A percentile compares a stretch with the other conserved stretches of the same genome.
Evolutionary conservation across 441 rosid species (phyloP).

Genomic region (Arabidopsis hybrid): DNA sequence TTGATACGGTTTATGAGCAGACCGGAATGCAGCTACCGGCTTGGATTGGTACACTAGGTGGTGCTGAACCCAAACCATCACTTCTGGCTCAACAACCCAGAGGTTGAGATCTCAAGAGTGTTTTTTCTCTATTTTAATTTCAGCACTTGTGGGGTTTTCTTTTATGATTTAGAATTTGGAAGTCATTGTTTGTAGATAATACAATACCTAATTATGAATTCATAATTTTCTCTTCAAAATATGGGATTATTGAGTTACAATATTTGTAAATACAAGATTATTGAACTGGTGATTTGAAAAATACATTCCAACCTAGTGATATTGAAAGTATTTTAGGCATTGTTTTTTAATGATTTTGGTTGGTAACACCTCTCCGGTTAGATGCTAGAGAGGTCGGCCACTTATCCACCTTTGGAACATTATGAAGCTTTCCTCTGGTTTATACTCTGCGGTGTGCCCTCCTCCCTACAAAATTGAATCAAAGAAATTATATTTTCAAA

Average conservation of each 20-base stretch:
- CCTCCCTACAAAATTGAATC: slow-evolving; percentile 10
- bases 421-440: slow-evolving; percentile 26
- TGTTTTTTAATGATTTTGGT: too few relatives aligned
- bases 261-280: too few relatives aligned
- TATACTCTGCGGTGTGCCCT: slow-evolving; percentile 23
- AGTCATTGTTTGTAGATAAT: too few relatives aligned
- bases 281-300: too few relatives aligned
- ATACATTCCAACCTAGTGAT: too few relatives aligned
- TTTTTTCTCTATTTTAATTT: not conserved
- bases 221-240: too few relatives aligned
- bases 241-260: too few relatives aligned
- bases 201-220: too few relatives aligned
- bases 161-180: not conserved
- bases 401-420: slow-evolving; percentile 30
- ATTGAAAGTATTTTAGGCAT: too few relatives aligned
- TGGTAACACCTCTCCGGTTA: too few relatives aligned
- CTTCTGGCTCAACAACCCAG: slow-evolving; percentile 20
- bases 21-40: slow-evolving; percentile 74
- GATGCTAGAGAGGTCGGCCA: slow-evolving; percentile 12
- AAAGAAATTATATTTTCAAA: not conserved
- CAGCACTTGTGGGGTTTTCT: not conserved
- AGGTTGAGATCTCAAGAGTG: slow-evolving; percentile 27
- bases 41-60: slow-evolving; percentile 55
- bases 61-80: slow-evolving; percentile 32
- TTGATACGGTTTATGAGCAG: slow-evolving; percentile 70